phyloP scores from a whole-genome alignment of 495 filamentous ascomycete genomes.

The Parmelia sp. region DNA sequence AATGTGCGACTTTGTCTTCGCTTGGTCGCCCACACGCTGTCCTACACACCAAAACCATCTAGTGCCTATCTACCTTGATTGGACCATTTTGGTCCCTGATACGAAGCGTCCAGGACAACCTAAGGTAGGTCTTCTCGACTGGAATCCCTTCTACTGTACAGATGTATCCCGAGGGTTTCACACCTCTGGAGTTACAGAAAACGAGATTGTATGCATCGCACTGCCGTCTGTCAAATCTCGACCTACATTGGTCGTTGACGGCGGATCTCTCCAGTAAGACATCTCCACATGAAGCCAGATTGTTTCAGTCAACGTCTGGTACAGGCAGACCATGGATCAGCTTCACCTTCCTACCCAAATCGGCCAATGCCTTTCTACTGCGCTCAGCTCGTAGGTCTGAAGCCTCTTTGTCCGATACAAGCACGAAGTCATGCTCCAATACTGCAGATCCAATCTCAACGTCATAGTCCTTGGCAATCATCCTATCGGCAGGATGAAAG shows the following conservation, averaged over 20 bases:
- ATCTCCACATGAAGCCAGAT: neutral
- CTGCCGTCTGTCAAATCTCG: neutral
- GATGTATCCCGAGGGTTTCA: neutral
- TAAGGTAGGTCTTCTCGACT: neutral
- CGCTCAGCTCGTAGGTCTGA: constrained; percentile 60
- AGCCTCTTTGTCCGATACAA: constrained; percentile 66
- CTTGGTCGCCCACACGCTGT: neutral
- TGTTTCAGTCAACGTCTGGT: constrained; percentile 55
- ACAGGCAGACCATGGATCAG: constrained; percentile 78
- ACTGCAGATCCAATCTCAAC: constrained; percentile 49
- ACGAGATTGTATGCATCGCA: neutral
- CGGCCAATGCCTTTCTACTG: constrained; percentile 63
- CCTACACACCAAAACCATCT: neutral
- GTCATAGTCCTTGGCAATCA: constrained; percentile 52
- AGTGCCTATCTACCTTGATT: neutral
- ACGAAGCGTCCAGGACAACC: neutral
- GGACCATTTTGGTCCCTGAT: neutral
- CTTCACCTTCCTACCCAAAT: constrained; percentile 66
- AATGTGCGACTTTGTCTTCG: neutral
- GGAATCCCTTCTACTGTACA: neutral
- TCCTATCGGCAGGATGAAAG: constrained; percentile 55
- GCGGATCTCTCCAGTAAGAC: neutral
- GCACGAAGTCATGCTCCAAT: constrained; percentile 67
- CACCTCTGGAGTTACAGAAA: neutral
- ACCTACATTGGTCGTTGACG: neutral